Percentiles rank a stretch among this genome's conserved stretches.
phyloP scores from a whole-genome alignment of 805 yeast genomes.

The Pichia californica region DNA sequence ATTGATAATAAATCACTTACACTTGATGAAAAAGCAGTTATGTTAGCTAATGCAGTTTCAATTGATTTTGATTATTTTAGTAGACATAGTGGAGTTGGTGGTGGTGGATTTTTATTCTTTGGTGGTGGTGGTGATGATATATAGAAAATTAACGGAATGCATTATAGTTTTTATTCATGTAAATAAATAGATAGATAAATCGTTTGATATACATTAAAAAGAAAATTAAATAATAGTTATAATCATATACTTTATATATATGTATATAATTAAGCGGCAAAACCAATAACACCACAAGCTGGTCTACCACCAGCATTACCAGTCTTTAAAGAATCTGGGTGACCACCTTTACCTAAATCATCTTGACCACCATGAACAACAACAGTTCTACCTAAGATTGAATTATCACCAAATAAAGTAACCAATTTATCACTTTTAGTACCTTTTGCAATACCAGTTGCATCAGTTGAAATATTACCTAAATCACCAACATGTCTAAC shows the following conservation, averaged over 20 bases:
- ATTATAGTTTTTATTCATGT: not conserved
- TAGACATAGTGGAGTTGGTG: conserved; percentile 68
- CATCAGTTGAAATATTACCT: conserved; percentile 89
- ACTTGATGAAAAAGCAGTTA: conserved; percentile 76
- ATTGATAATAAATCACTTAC: conserved; percentile 41
- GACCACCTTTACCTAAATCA: conserved; percentile 92
- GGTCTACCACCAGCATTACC: conserved; percentile 98
- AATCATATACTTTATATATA: no score
- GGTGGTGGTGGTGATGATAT: conserved; percentile 12
- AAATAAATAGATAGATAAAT: not conserved
- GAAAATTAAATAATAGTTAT: not conserved
- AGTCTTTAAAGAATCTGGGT: conserved; percentile 84
- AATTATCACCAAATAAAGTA: conserved; percentile 79
- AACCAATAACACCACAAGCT: conserved; percentile 97
- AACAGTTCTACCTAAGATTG: conserved; percentile 90
- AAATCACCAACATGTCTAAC: conserved; percentile 90
- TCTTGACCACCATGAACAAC: conserved; percentile 91
- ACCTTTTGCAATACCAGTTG: conserved; percentile 88
- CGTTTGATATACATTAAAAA: not conserved
- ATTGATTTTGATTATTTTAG: conserved; percentile 96
- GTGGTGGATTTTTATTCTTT: conserved; percentile 35
- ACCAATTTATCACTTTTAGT: conserved; percentile 68
- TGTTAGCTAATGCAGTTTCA: conserved; percentile 83
- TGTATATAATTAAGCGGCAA: conserved; percentile 46
- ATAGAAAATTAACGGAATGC: not conserved